phyloP scores from a whole-genome alignment of 2,329 filamentous ascomycete genomes.

The Ceratocystis cacaofunesta region DNA sequence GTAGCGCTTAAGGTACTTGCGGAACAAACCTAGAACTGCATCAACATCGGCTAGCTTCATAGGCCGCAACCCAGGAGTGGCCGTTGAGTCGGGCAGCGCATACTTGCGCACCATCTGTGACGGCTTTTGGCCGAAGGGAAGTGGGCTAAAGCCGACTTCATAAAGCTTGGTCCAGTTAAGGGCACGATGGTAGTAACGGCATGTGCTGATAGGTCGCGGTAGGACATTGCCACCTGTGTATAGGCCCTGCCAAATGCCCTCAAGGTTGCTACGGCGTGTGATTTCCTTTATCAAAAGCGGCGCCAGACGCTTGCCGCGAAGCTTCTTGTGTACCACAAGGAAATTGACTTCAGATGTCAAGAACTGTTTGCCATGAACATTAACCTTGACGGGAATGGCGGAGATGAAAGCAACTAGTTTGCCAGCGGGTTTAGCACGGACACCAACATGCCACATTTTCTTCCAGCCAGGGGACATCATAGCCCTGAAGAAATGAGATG shows the following conservation, averaged over 20 bases:
- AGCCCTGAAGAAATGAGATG: conserved; percentile 37
- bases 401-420: conserved; percentile 94
- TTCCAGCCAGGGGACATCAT: conserved; percentile 90
- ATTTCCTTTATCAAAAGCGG: conserved; percentile 97
- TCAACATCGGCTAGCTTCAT: conserved; percentile 71
- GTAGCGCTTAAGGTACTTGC: conserved; percentile 63
- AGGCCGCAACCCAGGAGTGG: conserved; percentile 58
- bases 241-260: conserved; percentile 83
- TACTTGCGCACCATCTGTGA: conserved; percentile 76
- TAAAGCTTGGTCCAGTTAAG: conserved; percentile 94
- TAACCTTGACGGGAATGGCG: conserved; percentile 71
- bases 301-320: conserved; percentile 79
- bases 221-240: conserved; percentile 89
- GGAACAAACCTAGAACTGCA: conserved; percentile 57
- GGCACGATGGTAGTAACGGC: conserved; percentile 86
- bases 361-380: conserved; percentile 61
- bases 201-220: conserved; percentile 81
- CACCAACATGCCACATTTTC: conserved; percentile 87
- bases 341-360: conserved; percentile 92
- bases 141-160: conserved; percentile 82
- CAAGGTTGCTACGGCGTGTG: conserved; percentile 75
- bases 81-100: conserved; percentile 58
- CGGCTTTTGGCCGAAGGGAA: conserved; percentile 72
- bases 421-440: conserved; percentile 66
- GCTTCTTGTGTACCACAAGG: conserved; percentile 94